A percentile compares a stretch with the other conserved stretches of the same genome.
phyloP scores from a whole-genome alignment of 2,329 filamentous ascomycete genomes.

The Lecanicillium sp. region DNA sequence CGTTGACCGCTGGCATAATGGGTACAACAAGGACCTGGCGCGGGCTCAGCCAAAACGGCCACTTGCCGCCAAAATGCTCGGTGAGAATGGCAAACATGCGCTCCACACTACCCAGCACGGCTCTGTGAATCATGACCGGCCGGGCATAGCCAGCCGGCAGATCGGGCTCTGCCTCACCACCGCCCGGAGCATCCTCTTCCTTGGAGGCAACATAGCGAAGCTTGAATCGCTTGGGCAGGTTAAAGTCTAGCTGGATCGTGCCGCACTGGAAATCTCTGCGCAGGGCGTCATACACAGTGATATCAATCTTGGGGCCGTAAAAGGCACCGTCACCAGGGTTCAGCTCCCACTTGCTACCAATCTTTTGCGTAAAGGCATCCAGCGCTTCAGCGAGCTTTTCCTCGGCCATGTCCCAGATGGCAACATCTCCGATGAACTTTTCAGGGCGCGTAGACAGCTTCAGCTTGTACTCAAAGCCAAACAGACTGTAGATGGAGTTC shows the following conservation, averaged over 20 bases:
- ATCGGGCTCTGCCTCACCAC: constrained; percentile 36
- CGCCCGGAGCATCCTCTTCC: constrained; percentile 29
- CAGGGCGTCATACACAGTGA: constrained; percentile 84
- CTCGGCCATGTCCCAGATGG: constrained; percentile 87
- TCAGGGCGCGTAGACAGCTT: constrained; percentile 88
- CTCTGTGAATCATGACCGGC: constrained; percentile 81
- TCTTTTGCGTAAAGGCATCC: constrained; percentile 58
- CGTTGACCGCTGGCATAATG: constrained; percentile 69
- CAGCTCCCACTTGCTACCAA: constrained; percentile 69
- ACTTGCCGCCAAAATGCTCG: constrained; percentile 80
- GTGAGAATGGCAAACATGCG: constrained; percentile 65
- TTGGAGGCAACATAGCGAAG: constrained; percentile 43
- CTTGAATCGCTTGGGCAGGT: constrained; percentile 45
- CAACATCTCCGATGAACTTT: constrained; percentile 77
- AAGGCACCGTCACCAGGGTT: constrained; percentile 96
- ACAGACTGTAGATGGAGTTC: constrained; percentile 59
- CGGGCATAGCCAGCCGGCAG: constrained; percentile 64
- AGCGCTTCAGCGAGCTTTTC: constrained; percentile 70
- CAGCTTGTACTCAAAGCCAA: constrained; percentile 68
- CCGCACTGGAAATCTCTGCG: constrained; percentile 54
- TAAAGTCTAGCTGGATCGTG: constrained; percentile 93
- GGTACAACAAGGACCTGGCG: constrained; percentile 56
- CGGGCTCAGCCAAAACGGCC: constrained; percentile 85
- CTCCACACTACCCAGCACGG: constrained; percentile 65
- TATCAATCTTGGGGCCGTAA: constrained; percentile 98